Base-by-base conservation (phyloP, 768 basidiomycete genomes). In the Leccinum ochraceum region DNA sequence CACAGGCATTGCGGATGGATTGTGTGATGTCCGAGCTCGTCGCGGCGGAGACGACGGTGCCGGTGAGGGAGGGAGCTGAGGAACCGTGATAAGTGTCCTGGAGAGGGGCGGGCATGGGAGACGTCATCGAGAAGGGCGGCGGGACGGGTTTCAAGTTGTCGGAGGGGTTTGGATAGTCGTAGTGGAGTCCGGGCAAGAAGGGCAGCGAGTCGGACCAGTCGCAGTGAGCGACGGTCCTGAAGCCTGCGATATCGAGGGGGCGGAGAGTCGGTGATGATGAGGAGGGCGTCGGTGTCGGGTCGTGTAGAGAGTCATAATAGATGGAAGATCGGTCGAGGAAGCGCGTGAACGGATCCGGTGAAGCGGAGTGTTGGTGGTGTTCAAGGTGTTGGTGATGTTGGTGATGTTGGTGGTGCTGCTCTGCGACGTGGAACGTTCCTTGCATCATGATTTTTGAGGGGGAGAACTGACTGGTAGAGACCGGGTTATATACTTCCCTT, bases 1-100 rank as follows among this genome's bases (percentile, higher is more conserved):
- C 63, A 34, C 71, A 69, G n/a, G 73, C 72, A 16, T 61, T 74
- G 67, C 72, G 72, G 60, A 73, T 71, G 57, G 71, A 72, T 56
- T 69, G 71, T 3, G 71, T 73, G 68, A 74, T 64, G 60, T 70
- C 71, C 55, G 72, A 57, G 64, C 58, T 54, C 9, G 64, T 63
- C 62, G 71, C 51, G 30, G 58, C 5, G 53, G 66, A 30, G 2
- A 57, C 8, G 36, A 60, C 22, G 49, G 60, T 52, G 14, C 26
- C 37, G 20, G 59, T 32, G 50, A 46, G 61, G 4, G 61, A 37
- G 20, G 53, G 14, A 10, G 56, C 32, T 11, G 44, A 9, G 7
- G 42, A n/a, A 46, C 24, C 24, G 20, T 22, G 48, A 49, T 39
- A 53, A 4, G 59, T 4, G 54, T 39, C 32, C 3, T 52, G 61